phyloP scores from a whole-genome alignment of 139 green algal species.

The Tetraselmis striata region DNA sequence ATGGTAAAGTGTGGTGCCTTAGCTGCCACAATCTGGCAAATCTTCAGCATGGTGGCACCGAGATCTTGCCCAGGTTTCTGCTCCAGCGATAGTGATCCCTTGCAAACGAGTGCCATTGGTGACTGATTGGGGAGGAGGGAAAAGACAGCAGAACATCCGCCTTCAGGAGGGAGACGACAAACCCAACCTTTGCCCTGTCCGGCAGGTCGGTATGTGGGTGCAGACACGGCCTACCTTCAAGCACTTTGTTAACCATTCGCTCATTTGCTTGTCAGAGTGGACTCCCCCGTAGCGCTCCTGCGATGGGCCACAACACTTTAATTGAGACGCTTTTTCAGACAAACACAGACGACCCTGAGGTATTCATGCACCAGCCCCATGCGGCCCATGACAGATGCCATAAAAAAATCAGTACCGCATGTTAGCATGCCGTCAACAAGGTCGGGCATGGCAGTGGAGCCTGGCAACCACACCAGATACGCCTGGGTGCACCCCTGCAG shows the following conservation, averaged over 20 bases:
- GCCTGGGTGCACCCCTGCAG: background rate
- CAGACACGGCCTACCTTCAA: background rate
- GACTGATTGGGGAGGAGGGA: background rate
- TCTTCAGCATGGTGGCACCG: background rate
- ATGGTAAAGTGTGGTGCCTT: background rate
- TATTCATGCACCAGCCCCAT: too few relatives aligned
- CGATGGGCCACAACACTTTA: background rate
- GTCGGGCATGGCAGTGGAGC: background rate
- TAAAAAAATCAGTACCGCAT: too few relatives aligned
- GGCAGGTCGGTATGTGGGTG: too few relatives aligned
- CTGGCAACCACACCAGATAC: background rate
- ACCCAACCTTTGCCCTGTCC: too few relatives aligned
- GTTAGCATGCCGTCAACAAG: background rate
- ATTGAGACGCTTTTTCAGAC: too few relatives aligned
- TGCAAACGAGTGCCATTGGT: background rate
- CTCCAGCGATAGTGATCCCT: background rate
- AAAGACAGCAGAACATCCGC: background rate
- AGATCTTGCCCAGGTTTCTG: background rate
- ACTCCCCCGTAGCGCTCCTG: background rate
- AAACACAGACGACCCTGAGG: too few relatives aligned
- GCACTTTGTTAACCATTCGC: background rate
- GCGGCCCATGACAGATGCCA: too few relatives aligned
- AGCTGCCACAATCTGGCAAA: background rate
- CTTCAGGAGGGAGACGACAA: background rate
- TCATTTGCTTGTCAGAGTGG: background rate